A percentile compares a stretch with the other conserved stretches of the same genome.
Evolutionary conservation across 2,329 filamentous ascomycete genomes (phyloP).

Genomic region (Fusarium dlaminii): DNA sequence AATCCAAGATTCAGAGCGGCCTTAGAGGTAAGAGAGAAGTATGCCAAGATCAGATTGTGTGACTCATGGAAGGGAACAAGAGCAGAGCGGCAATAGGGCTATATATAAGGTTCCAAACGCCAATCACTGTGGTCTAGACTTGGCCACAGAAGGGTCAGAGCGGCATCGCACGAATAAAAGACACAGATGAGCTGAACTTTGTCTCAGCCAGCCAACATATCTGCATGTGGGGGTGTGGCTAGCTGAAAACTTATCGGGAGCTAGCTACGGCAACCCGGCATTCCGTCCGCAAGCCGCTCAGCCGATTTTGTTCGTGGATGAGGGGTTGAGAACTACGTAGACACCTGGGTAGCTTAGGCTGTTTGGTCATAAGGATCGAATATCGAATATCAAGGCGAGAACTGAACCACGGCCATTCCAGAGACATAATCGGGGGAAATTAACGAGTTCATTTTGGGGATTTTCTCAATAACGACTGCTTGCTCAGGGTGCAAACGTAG

Average conservation of each 20-base stretch:
- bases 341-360: not conserved
- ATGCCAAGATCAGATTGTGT: not conserved
- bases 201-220: not conserved
- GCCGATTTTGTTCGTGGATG: not conserved
- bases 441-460: accelerated
- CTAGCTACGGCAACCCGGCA: not conserved
- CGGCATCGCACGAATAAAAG: not conserved
- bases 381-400: not conserved
- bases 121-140: not conserved
- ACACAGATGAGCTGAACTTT: not conserved
- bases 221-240: not conserved
- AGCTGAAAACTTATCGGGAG: not conserved
- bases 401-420: not conserved
- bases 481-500: accelerated
- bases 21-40: not conserved
- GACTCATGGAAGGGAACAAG: accelerated
- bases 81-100: accelerated
- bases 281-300: not conserved
- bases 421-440: not conserved
- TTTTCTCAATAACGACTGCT: accelerated
- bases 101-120: accelerated
- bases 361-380: too few species aligned
- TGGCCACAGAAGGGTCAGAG: not conserved
- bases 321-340: not conserved
- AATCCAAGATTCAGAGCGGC: accelerated